Evolutionary conservation across 768 basidiomycete species (phyloP), one percentile per base, ranked within the genome.

Genomic region (Russula compacta): DNA sequence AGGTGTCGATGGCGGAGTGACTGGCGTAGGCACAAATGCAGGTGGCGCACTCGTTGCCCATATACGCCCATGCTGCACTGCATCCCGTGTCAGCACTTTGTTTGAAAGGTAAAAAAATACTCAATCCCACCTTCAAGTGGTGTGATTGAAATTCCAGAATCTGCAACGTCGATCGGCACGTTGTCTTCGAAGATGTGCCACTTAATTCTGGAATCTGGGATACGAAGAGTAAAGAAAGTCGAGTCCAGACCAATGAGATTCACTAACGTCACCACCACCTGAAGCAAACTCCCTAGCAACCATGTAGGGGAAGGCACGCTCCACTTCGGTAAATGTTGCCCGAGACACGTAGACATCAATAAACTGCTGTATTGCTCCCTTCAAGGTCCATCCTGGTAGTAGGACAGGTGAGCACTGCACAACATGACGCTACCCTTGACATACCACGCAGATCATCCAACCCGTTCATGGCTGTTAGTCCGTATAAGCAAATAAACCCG

Each of bases 371-470:
- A 92, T 86, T 19, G 80, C 78, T 38, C 76, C 71, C 40, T 72
- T 66, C 65, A 91, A 70, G 2, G 90, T 92, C 90, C 90, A 92
- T 54, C 79, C 89, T 89, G 66, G 32, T 32, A 64, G 62, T 15
- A 19, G 17, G 14, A 32, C 60, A 35, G 43, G 33, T 60, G 46
- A 54, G 7, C 6, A 21, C 32, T 2, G 36, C 21, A 21, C 6
- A 8, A 7, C 14, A 38, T 36, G 38, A 49, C 54, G 24, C 46
- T 39, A 36, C 11, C 11, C 61, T 36, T 62, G 39, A 71, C 76
- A 58, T 63, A 86, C 89, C 87, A 77, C 92, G 79, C 40, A 95
- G 75, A 71, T 95, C 93, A 73, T 95, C 93, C 59, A 95, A 72
- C 3, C 93, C 93, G 68, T 92, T 92, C 76, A 92, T 90, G 6